These are phyloP conservation scores for Starmera caribaea DNA, from an alignment of 805 yeast genomes.

Conservation along the genomic window DNA sequence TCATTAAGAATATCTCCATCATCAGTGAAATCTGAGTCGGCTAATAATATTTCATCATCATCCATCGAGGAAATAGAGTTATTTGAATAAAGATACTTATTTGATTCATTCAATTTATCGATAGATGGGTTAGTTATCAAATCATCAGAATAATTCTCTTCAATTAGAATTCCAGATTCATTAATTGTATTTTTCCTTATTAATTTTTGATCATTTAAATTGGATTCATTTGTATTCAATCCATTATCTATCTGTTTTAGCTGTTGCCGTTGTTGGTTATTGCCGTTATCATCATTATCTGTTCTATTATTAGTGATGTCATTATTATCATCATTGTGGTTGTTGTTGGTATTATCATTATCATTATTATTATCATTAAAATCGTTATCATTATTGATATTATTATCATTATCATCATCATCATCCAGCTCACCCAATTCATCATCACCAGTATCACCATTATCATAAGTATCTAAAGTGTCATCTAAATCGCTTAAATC, in stretches of 20 bases:
- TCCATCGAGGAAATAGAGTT: slow-evolving; percentile 19
- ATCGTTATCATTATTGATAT: slow-evolving; percentile 4
- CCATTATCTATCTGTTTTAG: background rate
- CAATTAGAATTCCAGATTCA: slow-evolving; percentile 14
- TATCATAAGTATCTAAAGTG: slow-evolving; percentile 1
- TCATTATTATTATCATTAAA: slow-evolving; percentile 7
- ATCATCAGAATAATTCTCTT: slow-evolving; percentile 14
- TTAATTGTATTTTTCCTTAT: background rate
- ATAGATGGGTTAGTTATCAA: slow-evolving; percentile 9
- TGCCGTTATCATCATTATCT: slow-evolving; percentile 1
- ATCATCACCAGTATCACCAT: slow-evolving; percentile 3
- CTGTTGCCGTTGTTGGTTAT: slow-evolving; percentile 6
- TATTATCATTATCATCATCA: background rate
- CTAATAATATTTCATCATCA: slow-evolving; percentile 16
- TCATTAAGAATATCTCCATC: slow-evolving; percentile 32
- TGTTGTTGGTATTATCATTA: slow-evolving; percentile 15
- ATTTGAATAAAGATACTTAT: slow-evolving; percentile 8
- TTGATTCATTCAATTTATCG: slow-evolving; percentile 6
- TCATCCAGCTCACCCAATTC: background rate
- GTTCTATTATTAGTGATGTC: slow-evolving; percentile 3
- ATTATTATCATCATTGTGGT: slow-evolving; percentile 19
- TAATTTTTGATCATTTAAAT: no score
- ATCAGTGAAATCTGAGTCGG: slow-evolving; percentile 24
- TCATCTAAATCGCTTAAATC: slow-evolving; percentile 1
- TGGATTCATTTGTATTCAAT: background rate